Conservation (phyloP, 306 rosid genomes). For the Cicer bijugum region DNA sequence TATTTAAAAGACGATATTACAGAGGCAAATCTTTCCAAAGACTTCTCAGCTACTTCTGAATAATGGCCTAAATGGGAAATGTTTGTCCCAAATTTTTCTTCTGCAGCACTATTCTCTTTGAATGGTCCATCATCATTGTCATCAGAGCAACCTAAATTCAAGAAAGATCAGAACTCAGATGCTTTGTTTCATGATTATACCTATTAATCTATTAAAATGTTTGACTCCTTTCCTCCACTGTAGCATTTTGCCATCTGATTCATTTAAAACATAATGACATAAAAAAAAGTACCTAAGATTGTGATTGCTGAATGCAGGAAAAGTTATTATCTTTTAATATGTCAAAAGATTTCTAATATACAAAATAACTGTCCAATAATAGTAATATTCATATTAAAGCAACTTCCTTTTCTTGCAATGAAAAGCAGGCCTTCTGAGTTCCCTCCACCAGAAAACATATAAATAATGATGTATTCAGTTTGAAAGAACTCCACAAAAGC, state of each 20-base stretch:
- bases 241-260: constrained; percentile 14
- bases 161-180: constrained; percentile 34
- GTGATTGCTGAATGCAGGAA: neutral
- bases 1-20: constrained; percentile 66
- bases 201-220: neutral
- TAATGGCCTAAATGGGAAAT: constrained; percentile 79
- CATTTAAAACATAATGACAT: constrained; percentile 1
- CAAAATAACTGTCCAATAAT: neutral
- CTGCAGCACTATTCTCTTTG: constrained; percentile 43
- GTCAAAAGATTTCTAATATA: neutral
- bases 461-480: too few species aligned
- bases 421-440: too few species aligned
- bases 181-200: constrained; percentile 25
- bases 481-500: too few species aligned
- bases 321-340: neutral
- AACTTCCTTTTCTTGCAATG: neutral
- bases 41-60: constrained; percentile 82
- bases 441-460: too few species aligned
- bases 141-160: constrained; percentile 51
- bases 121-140: constrained; percentile 39
- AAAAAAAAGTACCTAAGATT: constrained; percentile 7
- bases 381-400: neutral
- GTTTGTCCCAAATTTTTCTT: constrained; percentile 68
- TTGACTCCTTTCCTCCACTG: constrained; percentile 24
- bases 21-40: constrained; percentile 80